Percentiles rank a stretch among this genome's conserved stretches.
Conservation (phyloP, 2,329 filamentous ascomycete species). For the Ceratocystis ficicola region DNA sequence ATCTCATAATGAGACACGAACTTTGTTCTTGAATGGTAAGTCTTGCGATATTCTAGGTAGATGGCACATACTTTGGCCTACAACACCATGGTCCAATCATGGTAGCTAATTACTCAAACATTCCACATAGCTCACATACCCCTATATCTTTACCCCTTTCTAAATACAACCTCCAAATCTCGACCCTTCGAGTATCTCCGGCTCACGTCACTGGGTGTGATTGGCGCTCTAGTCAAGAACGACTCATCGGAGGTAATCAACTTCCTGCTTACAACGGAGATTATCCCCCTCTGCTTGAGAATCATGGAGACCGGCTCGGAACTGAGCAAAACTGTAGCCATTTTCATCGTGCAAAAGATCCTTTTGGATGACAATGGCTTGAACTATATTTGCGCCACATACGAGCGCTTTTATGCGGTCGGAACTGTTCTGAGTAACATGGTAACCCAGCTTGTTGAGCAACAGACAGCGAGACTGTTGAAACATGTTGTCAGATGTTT, state of each 20-base stretch:
- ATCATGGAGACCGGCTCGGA: conserved; percentile 99
- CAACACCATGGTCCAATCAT: neutral
- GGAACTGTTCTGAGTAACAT: conserved; percentile 97
- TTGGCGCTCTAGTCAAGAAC: conserved; percentile 95
- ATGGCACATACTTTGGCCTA: neutral
- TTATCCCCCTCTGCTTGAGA: conserved; percentile 89
- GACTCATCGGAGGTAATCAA: conserved; percentile 98
- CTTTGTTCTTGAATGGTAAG: conserved; percentile 82
- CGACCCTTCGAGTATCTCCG: conserved; percentile 95
- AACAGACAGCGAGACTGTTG: conserved; percentile 85
- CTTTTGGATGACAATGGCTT: conserved; percentile 90
- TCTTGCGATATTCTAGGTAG: conserved; percentile 8
- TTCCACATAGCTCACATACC: conserved; percentile 70
- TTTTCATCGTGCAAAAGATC: conserved; percentile 99
- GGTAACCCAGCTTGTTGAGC: conserved; percentile 94
- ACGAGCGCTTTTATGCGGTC: conserved; percentile 95
- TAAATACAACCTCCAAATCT: conserved; percentile 97
- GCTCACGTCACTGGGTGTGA: conserved; percentile 88
- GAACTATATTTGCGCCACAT: conserved; percentile 97
- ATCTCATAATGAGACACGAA: conserved; percentile 90
- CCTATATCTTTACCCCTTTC: conserved; percentile 91
- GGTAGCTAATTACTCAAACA: neutral
- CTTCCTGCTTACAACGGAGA: conserved; percentile 95
- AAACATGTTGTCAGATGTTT: conserved; percentile 98
- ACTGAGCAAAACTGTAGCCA: conserved; percentile 95